These are phyloP conservation scores for Penicillium sp. DNA, from an alignment of 2,329 filamentous ascomycete species.

Conservation along the genomic window DNA sequence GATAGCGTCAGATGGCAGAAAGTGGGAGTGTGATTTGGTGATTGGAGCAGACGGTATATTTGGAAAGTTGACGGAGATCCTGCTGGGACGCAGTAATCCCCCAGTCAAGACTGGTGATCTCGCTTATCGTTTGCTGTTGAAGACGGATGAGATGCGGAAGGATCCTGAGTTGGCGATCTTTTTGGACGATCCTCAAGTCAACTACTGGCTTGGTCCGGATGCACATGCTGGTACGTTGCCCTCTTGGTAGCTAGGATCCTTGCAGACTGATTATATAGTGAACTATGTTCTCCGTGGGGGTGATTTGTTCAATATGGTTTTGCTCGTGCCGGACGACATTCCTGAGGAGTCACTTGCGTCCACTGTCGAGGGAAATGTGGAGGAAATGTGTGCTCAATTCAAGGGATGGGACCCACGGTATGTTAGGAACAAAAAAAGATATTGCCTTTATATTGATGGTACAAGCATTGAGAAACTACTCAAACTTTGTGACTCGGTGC, in stretches of 20 bases:
- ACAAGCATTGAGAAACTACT: constrained; percentile 54
- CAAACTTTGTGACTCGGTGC: constrained; percentile 55
- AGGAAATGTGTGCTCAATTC: constrained; percentile 55
- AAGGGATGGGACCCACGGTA: constrained; percentile 57
- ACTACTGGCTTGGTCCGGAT: constrained; percentile 56
- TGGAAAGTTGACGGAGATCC: constrained; percentile 40
- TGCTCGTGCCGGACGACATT: constrained; percentile 63
- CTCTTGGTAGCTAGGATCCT: neutral
- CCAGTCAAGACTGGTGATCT: constrained; percentile 55
- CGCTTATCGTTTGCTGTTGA: constrained; percentile 55
- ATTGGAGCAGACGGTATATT: constrained; percentile 30
- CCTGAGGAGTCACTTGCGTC: constrained; percentile 52
- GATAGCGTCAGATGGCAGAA: constrained; percentile 25
- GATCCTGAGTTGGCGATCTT: constrained; percentile 47
- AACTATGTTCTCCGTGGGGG: constrained; percentile 61
- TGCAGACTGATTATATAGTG: constrained; percentile 31
- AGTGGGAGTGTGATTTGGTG: constrained; percentile 25
- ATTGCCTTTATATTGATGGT: neutral
- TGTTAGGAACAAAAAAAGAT: neutral
- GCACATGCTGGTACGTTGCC: constrained; percentile 43
- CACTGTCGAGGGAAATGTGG: constrained; percentile 49
- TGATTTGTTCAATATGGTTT: constrained; percentile 49
- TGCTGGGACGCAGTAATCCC: constrained; percentile 47
- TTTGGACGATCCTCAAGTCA: constrained; percentile 49
- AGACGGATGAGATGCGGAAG: constrained; percentile 48